Conservation (phyloP, 352 stramenopile genomes). For the Phytophthora pluvialis region DNA sequence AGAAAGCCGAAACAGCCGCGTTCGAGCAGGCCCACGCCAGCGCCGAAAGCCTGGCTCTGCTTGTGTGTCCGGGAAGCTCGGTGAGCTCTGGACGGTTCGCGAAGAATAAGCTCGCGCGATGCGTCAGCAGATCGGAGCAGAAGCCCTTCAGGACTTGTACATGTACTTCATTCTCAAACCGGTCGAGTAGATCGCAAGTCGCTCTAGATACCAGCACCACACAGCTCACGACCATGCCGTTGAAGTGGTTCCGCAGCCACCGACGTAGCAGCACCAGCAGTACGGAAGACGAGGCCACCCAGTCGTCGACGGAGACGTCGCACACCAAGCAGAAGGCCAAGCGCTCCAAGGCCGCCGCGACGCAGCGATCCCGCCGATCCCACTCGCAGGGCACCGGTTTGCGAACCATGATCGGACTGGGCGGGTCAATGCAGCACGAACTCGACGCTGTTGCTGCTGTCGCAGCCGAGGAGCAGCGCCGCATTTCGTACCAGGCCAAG, state of each 20-base stretch:
- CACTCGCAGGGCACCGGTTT: slow-evolving; percentile 30
- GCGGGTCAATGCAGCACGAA: slow-evolving; percentile 13
- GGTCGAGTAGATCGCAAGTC: slow-evolving; percentile 22
- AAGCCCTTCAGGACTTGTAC: slow-evolving; percentile 11
- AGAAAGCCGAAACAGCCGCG: slow-evolving; percentile 27
- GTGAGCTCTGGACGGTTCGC: slow-evolving; percentile 19
- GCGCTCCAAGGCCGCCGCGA: slow-evolving; percentile 1
- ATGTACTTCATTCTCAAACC: slow-evolving; percentile 29
- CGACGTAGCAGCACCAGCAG: slow-evolving; percentile 17
- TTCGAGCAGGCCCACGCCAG: slow-evolving; percentile 22
- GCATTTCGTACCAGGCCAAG: slow-evolving; percentile 33
- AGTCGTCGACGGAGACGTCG: slow-evolving; percentile 4
- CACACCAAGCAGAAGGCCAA: slow-evolving; percentile 28
- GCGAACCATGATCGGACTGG: slow-evolving; percentile 17
- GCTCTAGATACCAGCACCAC: background rate
- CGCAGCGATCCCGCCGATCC: slow-evolving; percentile 13
- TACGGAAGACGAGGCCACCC: slow-evolving; percentile 14
- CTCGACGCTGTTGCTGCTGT: slow-evolving; percentile 13
- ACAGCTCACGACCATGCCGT: slow-evolving; percentile 20
- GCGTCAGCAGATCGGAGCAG: slow-evolving; percentile 5
- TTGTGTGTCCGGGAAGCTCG: slow-evolving; percentile 20
- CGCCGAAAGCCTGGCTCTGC: slow-evolving; percentile 15
- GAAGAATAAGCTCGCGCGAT: slow-evolving; percentile 31
- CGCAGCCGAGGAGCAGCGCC: slow-evolving; percentile 24
- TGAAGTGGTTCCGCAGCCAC: slow-evolving; percentile 37